These are phyloP conservation scores for Xanthoparmelia taractica DNA, from an alignment of 495 filamentous ascomycete genomes.

Conservation along the genomic window DNA sequence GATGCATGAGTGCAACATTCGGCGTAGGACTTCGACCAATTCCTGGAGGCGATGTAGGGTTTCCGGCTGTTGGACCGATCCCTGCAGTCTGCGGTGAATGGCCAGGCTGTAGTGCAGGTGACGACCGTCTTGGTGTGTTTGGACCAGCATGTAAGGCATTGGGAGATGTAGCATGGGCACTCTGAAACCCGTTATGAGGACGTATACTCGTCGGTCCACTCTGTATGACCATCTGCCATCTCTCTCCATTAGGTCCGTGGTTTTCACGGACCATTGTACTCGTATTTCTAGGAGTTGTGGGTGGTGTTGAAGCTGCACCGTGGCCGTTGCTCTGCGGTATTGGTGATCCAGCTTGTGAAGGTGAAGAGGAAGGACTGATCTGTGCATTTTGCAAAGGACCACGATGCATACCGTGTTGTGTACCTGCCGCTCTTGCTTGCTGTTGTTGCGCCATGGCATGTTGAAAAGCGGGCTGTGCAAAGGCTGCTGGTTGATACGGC, in stretches of 20 bases:
- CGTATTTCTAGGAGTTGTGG: constrained; percentile 30
- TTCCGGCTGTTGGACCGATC: background rate
- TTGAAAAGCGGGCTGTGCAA: constrained; percentile 30
- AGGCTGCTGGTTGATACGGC: constrained; percentile 21
- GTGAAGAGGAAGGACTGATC: background rate
- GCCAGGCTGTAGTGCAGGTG: constrained; percentile 1
- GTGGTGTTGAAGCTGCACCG: constrained; percentile 22
- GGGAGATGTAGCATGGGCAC: constrained; percentile 19
- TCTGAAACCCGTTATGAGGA: constrained; percentile 22
- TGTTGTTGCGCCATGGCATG: constrained; percentile 37
- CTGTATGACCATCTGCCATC: constrained; percentile 27
- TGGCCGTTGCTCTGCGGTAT: constrained; percentile 22
- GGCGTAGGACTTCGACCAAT: background rate
- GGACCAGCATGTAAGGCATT: constrained; percentile 10
- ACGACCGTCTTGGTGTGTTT: constrained; percentile 4
- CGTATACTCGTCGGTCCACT: constrained; percentile 18
- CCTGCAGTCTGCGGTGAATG: background rate
- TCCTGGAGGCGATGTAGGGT: background rate
- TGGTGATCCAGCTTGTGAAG: constrained; percentile 7
- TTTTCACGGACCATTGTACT: constrained; percentile 33
- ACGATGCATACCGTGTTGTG: constrained; percentile 13
- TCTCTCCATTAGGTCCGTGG: constrained; percentile 32
- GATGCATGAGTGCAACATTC: constrained; percentile 9
- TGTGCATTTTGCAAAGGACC: background rate
- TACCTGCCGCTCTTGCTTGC: constrained; percentile 29